Conservation (phyloP, 345 rosid genomes). For the Eucalyptus coolabah region DNA sequence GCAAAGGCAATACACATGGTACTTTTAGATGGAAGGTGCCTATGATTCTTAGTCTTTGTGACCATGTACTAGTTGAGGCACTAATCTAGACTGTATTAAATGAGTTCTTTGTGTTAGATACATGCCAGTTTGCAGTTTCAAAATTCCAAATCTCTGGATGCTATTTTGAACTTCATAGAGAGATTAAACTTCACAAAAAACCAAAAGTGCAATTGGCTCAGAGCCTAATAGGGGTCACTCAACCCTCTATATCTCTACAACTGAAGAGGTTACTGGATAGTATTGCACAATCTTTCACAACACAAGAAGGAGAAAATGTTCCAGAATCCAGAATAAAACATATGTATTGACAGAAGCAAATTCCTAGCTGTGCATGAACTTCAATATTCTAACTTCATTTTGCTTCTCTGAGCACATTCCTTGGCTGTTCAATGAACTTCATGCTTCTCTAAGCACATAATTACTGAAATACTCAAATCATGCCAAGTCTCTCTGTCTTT, state of each 20-base stretch:
- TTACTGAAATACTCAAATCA: neutral
- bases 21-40: neutral
- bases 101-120: neutral
- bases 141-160: neutral
- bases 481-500: neutral
- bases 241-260: neutral
- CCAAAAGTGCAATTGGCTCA: neutral
- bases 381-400: neutral
- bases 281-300: neutral
- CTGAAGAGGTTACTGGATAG: neutral
- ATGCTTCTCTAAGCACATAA: neutral
- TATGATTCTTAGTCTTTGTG: neutral
- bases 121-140: neutral
- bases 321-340: neutral
- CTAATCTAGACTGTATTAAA: neutral
- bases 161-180: neutral
- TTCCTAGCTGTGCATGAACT: neutral
- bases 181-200: neutral
- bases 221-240: neutral
- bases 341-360: neutral
- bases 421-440: neutral
- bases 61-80: neutral
- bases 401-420: neutral
- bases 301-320: neutral
- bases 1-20: neutral